Base-by-base conservation (phyloP, 2,329 filamentous ascomycete genomes). In the Cercospora canescens region DNA sequence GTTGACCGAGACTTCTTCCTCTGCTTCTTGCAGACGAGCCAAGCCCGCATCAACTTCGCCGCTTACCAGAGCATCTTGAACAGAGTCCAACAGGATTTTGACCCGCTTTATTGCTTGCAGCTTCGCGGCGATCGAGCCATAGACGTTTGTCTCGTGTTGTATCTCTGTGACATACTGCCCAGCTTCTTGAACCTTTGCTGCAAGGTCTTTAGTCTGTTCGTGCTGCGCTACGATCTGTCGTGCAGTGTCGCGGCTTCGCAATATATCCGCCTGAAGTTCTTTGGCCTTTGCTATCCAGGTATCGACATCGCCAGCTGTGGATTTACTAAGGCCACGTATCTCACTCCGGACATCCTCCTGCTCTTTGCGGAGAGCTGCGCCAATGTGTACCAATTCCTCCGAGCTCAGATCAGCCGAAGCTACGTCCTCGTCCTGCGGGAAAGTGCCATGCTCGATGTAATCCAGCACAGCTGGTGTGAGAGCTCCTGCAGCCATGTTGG, bases 231-330 rank as follows among this genome's bases (percentile, higher is more conserved):
- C 86, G 65, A 98, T 96, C 65, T 93, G 89, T 74, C 89, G 89
- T 24, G 94, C 93, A 37, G 93, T 89, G 16, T 87, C 85, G 73
- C 92, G 90, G 26, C 93, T 94, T 55, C 88, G 87, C 73, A 92
- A 88, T 70, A 97, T 94, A 75, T 97, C 94, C 68, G 89, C 87
- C 77, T 96, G 92, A 7, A 97, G 86, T 60, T 89, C 88, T 78
- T 92, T 92, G 56, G 94, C 93, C 77, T 95, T 92, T 60, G 85
- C 81, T 64, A 96, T 91, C 94, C 94, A 98, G 60, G 89, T 87
- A 75, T 93, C 91, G 59, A 97, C 90, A 74, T 96, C 91, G 41
- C 89, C 87, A 64, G 89, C 91, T 18, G 89, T 91, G 70, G 93
- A 88, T 75, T 88, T 87, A 78, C 94, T 96, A 68, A 95, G 87